Conservation (phyloP, 225 moss, liverwort and hornwort species). For the Antitrichia curtipendula region DNA sequence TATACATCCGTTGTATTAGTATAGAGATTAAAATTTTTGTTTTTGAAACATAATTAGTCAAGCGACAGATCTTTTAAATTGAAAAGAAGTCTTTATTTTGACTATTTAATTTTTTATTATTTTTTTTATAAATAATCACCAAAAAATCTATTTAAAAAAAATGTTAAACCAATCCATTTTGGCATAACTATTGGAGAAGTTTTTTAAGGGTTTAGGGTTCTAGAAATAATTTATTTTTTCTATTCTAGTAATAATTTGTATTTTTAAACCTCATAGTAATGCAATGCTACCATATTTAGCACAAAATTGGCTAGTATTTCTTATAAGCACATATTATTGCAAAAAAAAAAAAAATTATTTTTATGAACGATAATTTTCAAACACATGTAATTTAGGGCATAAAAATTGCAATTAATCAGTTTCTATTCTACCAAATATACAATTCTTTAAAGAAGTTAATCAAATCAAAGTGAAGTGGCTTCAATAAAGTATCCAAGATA, state of each 20-base stretch:
- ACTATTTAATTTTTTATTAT: not conserved
- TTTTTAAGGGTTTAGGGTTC: too few species aligned
- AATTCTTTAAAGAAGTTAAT: not conserved
- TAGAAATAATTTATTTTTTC: not conserved
- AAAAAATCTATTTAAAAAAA: not conserved
- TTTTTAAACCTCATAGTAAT: not conserved
- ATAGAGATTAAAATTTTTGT: not conserved
- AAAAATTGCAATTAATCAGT: not conserved
- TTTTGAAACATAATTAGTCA: not conserved
- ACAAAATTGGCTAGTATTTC: not conserved
- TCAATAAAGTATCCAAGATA: not conserved
- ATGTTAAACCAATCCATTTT: not conserved
- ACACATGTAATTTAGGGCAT: not conserved
- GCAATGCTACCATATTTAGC: not conserved
- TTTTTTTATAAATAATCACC: too few species aligned
- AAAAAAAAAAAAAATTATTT: too few species aligned
- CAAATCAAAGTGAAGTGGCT: not conserved
- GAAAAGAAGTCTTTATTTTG: not conserved
- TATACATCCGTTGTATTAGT: too few species aligned
- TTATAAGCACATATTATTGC: not conserved
- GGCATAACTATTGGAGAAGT: too few species aligned
- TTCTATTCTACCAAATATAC: not conserved
- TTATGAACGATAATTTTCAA: too few species aligned
- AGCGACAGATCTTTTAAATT: fast-evolving
- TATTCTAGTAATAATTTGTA: not conserved